Evolutionary conservation across 2,329 filamentous ascomycete species (phyloP), one percentile per base, ranked within the genome.

Genomic region (Falciphora oryzae): DNA sequence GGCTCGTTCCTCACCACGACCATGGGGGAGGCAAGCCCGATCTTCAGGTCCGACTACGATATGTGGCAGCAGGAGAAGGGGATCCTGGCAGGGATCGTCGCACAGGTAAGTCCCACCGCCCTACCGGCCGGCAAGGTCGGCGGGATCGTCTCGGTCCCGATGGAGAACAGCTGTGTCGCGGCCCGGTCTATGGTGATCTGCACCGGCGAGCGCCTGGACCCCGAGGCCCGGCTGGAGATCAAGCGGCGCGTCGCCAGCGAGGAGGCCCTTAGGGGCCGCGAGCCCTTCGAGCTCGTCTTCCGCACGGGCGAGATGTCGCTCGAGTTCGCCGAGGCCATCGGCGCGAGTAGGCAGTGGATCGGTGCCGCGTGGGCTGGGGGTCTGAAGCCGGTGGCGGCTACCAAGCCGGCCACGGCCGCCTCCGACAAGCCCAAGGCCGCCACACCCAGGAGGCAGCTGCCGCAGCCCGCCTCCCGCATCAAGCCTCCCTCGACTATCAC

Each of bases 241-340:
- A 38, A 28, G 35, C 16, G 35, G 4, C 60, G 60, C 60, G 38
- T 53, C 35, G 38, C 32, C 13, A 6, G 31, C 59, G n/a, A 27
- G n/a, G 11, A 29, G 5, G 35, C 60, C 3, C 44, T 53, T 7
- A 22, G 2, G 44, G 16, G 13, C 38, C 10, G 18, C 14, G 38
- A 29, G 35, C 59, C 18, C 8, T 62, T 62, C 11, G 60, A 62
- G 13, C n/a, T 62, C 60, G 18, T 62, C 16, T 62, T 50, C 60
- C 38, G 60, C 35, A 62, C 60, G 2, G 60, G 60, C 10, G 60
- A 62, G 60, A 62, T 62, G 32, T 29, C 35, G 32, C 60, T 25
- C 60, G 13, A 44, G 35, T 62, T 29, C 60, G 60, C 60, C 38
- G 60, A 62, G 38, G 60, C 50, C 60, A 62, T 62, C 16, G 38